These are phyloP conservation scores for Falciphora oryzae DNA, from an alignment of 2,329 filamentous ascomycete genomes.

Conservation along the genomic window DNA sequence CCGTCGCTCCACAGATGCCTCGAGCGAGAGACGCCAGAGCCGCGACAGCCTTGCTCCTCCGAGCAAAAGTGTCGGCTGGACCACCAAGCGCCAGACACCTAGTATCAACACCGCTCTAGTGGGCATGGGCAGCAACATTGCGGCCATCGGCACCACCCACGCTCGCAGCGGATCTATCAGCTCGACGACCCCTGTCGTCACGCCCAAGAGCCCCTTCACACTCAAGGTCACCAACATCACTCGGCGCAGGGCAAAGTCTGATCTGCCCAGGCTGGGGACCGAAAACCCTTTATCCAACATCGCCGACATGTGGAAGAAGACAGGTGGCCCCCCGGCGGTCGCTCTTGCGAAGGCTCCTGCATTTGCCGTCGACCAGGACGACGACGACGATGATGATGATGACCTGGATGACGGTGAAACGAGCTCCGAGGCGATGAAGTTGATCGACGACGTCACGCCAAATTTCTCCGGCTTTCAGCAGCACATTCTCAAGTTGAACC, in stretches of 20 bases:
- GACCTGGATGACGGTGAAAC: slow-evolving; percentile 52
- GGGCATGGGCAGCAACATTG: slow-evolving; percentile 48
- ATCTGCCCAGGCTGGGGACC: slow-evolving; percentile 30
- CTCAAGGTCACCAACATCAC: slow-evolving; percentile 45
- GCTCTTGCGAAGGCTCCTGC: slow-evolving; percentile 31
- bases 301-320: slow-evolving; percentile 44
- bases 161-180: slow-evolving; percentile 56
- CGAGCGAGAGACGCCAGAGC: slow-evolving; percentile 31
- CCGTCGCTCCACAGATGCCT: slow-evolving; percentile 21
- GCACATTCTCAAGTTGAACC: slow-evolving; percentile 69
- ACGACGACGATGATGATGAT: slow-evolving; percentile 57
- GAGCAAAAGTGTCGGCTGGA: slow-evolving; percentile 45
- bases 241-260: slow-evolving; percentile 51
- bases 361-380: slow-evolving; percentile 32
- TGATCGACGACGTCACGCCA: slow-evolving; percentile 63
- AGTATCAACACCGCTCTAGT: slow-evolving; percentile 55
- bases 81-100: slow-evolving; percentile 38
- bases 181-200: slow-evolving; percentile 29
- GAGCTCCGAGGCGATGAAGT: slow-evolving; percentile 54
- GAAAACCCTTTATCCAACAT: slow-evolving; percentile 38
- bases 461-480: slow-evolving; percentile 70
- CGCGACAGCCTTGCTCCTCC: slow-evolving; percentile 47
- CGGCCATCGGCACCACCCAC: slow-evolving; percentile 51
- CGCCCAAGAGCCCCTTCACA: slow-evolving; percentile 43
- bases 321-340: slow-evolving; percentile 49